These are phyloP conservation scores for Tricholoma furcatifolium DNA, from an alignment of 768 basidiomycete species.

Conservation along the genomic window DNA sequence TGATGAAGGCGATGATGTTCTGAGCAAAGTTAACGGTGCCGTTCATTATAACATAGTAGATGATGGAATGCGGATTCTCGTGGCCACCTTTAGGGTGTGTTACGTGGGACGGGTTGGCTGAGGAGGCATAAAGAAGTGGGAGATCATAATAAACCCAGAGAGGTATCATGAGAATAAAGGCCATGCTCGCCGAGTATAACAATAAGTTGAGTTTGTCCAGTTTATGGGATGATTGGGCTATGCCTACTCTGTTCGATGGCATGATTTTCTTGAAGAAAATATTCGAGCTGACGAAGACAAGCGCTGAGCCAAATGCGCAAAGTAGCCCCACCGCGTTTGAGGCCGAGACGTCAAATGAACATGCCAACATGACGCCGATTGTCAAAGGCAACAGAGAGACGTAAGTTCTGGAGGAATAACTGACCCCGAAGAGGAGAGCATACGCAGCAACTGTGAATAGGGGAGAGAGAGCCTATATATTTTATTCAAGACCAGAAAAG, in stretches of 20 bases:
- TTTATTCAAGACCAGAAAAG: conserved; percentile 1
- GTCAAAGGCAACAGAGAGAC: conserved; percentile 93
- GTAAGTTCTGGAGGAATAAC: conserved; percentile 91
- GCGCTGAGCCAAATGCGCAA: conserved; percentile 94
- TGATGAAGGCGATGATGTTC: conserved; percentile 96
- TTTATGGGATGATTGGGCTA: conserved; percentile 56
- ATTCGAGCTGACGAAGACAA: conserved; percentile 97
- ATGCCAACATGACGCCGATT: conserved; percentile 95
- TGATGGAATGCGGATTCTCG: conserved; percentile 57
- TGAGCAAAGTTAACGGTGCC: conserved; percentile 96
- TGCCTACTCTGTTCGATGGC: conserved; percentile 56
- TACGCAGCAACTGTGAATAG: conserved; percentile 97
- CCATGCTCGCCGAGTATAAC: conserved; percentile 91
- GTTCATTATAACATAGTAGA: conserved; percentile 88
- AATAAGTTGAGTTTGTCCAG: conserved; percentile 97
- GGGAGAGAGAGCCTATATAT: conserved; percentile 83
- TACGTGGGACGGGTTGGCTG: conserved; percentile 37
- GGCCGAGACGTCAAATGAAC: conserved; percentile 87
- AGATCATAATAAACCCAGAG: conserved; percentile 93
- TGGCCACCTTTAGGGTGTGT: conserved; percentile 46
- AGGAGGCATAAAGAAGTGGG: conserved; percentile 55
- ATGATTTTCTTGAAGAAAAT: conserved; percentile 99
- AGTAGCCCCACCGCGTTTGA: conserved; percentile 87
- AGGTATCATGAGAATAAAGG: conserved; percentile 95
- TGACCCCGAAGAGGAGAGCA: conserved; percentile 88